Evolutionary conservation across 1,284 basidiomycete species (phyloP), one percentile per base, ranked within the genome.

Genomic region (Ustilago loliicola): DNA sequence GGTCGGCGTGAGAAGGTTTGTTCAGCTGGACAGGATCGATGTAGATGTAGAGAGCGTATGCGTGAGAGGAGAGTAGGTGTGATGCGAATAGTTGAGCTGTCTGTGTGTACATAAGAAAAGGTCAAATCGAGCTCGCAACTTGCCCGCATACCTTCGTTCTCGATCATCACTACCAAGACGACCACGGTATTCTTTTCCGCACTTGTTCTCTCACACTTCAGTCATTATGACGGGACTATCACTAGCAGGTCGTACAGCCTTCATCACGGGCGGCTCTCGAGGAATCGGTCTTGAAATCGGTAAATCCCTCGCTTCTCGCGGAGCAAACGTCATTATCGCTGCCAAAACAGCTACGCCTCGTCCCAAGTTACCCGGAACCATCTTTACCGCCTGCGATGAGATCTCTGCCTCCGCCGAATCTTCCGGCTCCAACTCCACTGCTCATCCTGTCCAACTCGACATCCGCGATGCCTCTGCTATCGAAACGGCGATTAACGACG

Each of bases 341-440:
- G 83, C 82, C 36, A 83, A 83, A 52, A 80, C 72, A 0, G 69
- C 62, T 2, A 60, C 61, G 0, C 67, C 82, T 27, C 82, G 80
- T 23, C 71, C 80, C 3, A 80, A 82, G 53, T 65, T 87, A 0
- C 85, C 86, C 0, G 86, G 86, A 0, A 87, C 86, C 2, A 87
- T 87, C 61, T 80, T 83, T 66, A 80, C 84, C 0, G 86, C 86
- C 0, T 85, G 79, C 21, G 78, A 82, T 7, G 86, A 86, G 62
- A 77, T 87, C 34, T 57, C 79, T 5, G 34, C 58, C 17, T 61
- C 80, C 0, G 86, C 84, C 0, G 54, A 61, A 8, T 19, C 56
- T 5, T 42, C 59, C 3, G 62, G 72, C 0, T 65, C 47, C 3
- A 54, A 54, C 9, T 79, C 70, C 0, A 59, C 62, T 17, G 84